Conservation (phyloP, 2,329 filamentous ascomycete species). For the Aspergillus caelatus region DNA sequence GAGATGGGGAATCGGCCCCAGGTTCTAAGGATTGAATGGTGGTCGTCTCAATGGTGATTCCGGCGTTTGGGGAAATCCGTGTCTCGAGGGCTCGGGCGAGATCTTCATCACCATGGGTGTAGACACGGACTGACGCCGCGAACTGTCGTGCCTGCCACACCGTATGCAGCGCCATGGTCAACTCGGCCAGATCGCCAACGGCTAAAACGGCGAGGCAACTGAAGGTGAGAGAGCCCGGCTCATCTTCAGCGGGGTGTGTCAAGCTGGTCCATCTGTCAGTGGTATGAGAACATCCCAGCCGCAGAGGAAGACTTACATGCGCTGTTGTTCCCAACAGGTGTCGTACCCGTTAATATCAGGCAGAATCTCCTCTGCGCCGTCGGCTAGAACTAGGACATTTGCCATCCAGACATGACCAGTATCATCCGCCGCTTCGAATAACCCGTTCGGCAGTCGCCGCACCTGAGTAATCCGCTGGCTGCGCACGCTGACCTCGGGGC, state of each 20-base stretch:
- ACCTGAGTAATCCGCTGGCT: no score
- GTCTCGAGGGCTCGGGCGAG: constrained; percentile 1
- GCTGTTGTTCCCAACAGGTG: constrained; percentile 1
- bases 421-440: no score
- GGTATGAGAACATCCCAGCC: neutral
- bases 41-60: no score
- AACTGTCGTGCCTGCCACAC: neutral
- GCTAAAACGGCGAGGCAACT: no score
- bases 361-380: constrained; percentile 2
- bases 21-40: no score
- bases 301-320: neutral
- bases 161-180: constrained; percentile 1
- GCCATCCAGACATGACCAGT: no score
- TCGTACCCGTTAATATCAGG: constrained; percentile 7
- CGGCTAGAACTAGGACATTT: neutral
- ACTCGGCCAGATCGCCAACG: neutral
- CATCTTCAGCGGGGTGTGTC: no score
- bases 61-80: neutral
- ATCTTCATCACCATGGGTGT: constrained; percentile 5
- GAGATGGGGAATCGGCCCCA: no score
- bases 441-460: no score
- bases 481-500: no score
- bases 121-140: neutral
- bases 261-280: no score
- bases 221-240: no score